Evolutionary conservation across 2,329 filamentous ascomycete genomes (phyloP).

Genomic region (Hypoxylon sp.): DNA sequence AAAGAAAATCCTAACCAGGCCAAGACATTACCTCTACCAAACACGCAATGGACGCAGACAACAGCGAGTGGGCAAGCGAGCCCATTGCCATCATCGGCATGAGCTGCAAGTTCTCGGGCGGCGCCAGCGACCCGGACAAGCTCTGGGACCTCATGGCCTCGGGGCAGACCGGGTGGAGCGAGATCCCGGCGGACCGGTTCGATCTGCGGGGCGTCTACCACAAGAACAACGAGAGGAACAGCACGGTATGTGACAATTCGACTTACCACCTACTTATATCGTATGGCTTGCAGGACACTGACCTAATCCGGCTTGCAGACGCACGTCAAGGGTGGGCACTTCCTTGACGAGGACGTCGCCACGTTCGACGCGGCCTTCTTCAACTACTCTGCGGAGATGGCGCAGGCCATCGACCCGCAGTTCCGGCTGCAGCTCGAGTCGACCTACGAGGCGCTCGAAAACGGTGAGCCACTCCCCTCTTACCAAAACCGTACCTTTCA

Average conservation of each 20-base stretch:
- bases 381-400: conserved; percentile 18
- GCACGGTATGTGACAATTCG: conserved; percentile 20
- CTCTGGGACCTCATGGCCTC: conserved; percentile 41
- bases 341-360: conserved; percentile 44
- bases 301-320: conserved; percentile 8
- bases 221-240: conserved; percentile 28
- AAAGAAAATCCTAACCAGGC: neutral
- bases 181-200: conserved; percentile 39
- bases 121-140: conserved; percentile 29
- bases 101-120: conserved; percentile 41
- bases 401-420: conserved; percentile 47
- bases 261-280: too few species aligned
- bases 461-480: conserved; percentile 33
- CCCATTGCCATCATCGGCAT: conserved; percentile 45
- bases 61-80: conserved; percentile 24
- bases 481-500: neutral
- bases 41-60: conserved; percentile 6
- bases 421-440: conserved; percentile 45
- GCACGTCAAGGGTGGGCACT: conserved; percentile 38
- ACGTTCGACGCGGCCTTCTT: conserved; percentile 51
- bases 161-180: conserved; percentile 33
- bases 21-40: neutral
- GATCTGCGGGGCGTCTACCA: conserved; percentile 34
- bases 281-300: neutral
- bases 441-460: conserved; percentile 46